Base-by-base conservation (phyloP, 495 filamentous ascomycete species). In the Aspergillus hancockii region DNA sequence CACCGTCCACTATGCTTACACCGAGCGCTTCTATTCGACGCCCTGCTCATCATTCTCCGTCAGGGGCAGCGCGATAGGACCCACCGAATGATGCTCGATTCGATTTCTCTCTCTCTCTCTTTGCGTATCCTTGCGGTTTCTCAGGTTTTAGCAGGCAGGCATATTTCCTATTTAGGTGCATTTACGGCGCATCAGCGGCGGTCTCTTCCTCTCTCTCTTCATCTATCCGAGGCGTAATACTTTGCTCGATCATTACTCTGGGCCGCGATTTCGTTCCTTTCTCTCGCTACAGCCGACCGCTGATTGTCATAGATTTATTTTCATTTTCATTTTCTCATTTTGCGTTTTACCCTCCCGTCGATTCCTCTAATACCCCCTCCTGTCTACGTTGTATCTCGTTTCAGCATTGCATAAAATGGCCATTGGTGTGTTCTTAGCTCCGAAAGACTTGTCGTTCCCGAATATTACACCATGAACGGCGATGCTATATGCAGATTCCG, bases 41-140 rank as follows among this genome's bases (percentile, higher is more conserved):
- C n/a, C 43, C 66, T 32, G 58, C 65, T 8, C 62, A 59, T 8
- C 62, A 59, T 46, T 63, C 65, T 8, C 57, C 67, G 12, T 67
- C 67, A 10, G 59, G 67, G 8, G 52, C 66, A 21, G 63, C 67
- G 25, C 64, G 68, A 54, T 73, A 56, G 53, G 16, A 38, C 28
- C 38, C 38, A 50, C 23, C 14, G 25, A 47, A 22, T 22, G 45
- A 41, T 46, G 21, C 23, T 54, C 46, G 38, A 30, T 23, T 54
- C 34, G 40, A 41, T 40, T 32, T 38, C 43, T 25, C 50, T 36
- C 12, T 28, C 1, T 40, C n/a, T n/a, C n/a, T n/a, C n/a, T 46
- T 28, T 36, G 10, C 40, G n/a, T 45, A 10, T 41, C 41, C 36
- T 52, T 43, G 12, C 49, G 18, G 23, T 53, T 21, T 46, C 49